Conservation (phyloP, 257 asterid species). For the Solanum chiquidenum region DNA sequence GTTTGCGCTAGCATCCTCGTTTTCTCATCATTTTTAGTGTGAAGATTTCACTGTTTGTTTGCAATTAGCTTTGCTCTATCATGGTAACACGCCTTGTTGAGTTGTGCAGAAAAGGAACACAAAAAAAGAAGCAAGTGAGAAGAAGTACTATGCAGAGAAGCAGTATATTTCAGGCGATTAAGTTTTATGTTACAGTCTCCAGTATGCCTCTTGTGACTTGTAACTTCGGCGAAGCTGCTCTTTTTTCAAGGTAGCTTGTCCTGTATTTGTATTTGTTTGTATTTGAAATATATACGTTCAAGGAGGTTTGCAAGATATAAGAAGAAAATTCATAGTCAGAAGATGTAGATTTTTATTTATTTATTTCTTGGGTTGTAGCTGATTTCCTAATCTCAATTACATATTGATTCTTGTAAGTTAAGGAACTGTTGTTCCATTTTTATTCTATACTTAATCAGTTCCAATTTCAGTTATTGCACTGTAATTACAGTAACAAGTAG, state of each 20-base stretch:
- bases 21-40: neutral
- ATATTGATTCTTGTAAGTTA: neutral
- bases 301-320: neutral
- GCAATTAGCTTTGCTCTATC: neutral
- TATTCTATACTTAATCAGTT: neutral
- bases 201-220: neutral
- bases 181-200: neutral
- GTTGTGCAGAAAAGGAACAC: conserved; percentile 68
- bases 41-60: neutral
- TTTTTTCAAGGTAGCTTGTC: neutral
- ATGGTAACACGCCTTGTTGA: neutral
- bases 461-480: neutral
- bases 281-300: neutral
- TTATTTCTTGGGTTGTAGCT: neutral
- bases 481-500: neutral
- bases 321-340: neutral
- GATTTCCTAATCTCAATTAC: neutral
- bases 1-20: neutral
- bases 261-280: neutral
- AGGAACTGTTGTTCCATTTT: neutral
- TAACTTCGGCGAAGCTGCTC: neutral
- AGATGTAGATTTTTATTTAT: neutral
- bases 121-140: conserved; percentile 78
- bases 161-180: conserved; percentile 63
- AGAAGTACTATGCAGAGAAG: conserved; percentile 72